Base-by-base conservation (phyloP, 2,329 filamentous ascomycete genomes). In the Calonectria ilicicola region DNA sequence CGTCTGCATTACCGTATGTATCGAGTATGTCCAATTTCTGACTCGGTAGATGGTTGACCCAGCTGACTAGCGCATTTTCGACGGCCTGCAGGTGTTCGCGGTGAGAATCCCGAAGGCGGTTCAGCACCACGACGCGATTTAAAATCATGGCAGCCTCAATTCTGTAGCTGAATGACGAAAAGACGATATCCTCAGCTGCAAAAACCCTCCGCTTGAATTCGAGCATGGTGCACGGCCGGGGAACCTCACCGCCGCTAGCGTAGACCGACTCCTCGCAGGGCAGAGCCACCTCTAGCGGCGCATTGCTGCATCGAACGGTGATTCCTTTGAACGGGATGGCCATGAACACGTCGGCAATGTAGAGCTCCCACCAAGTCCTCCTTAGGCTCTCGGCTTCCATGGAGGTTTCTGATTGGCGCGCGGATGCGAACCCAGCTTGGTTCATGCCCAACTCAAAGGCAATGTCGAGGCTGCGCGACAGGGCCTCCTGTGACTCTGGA, bases 281-380 rank as follows among this genome's bases (percentile, higher is more conserved):
- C 1, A 78, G 23, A 0, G 70, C 70, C 1, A 78, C 77, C 1
- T 78, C 76, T 0, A 77, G 74, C 0, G 69, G 68, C 2, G 62
- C 65, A 2, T 66, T 67, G 2, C 74, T 75, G 19, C 75, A 78
- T 1, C 77, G 74, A 0, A 78, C 72, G 0, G 51, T 65, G 7
- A 76, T 76, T 0, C 72, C 71, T 4, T 71, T 72, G 2, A 68
- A 76, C 0, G 75, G 71, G 5, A 77, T 67, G 0, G 77, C 74
- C 72, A 78, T 79, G 17, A 77, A 60, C 2, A 77, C 70, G 1
- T 78, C 77, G 1, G 75, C 78, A 0, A 78, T 69, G 7, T 75
- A 78, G 10, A 78, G 76, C 27, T 78, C 77, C 77, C 77, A 78
- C 77, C 77, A 78, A 0, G 77, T 78, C 23, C 77, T 70, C 10